Conservation (phyloP, 345 rosid genomes). For the Excoecaria agallocha region DNA sequence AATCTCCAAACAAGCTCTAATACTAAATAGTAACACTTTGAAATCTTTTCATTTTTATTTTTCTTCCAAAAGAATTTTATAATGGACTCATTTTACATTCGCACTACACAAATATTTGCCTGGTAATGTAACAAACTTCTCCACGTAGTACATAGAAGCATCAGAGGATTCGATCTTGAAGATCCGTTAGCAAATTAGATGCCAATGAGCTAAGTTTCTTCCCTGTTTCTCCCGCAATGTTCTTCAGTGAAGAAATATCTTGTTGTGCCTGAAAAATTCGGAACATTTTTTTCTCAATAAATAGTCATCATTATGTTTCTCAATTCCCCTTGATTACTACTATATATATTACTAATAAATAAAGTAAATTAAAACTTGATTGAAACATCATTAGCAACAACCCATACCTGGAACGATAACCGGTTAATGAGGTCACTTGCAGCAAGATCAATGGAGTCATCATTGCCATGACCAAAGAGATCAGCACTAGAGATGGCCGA, state of each 20-base stretch:
- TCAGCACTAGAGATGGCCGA: slow-evolving; percentile 94
- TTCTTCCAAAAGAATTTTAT: slow-evolving; percentile 11
- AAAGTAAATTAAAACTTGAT: too few relatives aligned
- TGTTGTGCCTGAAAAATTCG: slow-evolving; percentile 67
- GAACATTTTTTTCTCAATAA: not conserved
- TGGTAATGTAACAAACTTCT: not conserved
- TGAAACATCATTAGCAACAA: too few relatives aligned
- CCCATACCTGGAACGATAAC: slow-evolving; percentile 77
- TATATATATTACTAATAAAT: too few relatives aligned
- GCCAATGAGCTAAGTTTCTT: slow-evolving; percentile 84
- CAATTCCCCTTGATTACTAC: too few relatives aligned
- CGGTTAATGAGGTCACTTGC: slow-evolving; percentile 84
- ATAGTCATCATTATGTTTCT: too few relatives aligned
- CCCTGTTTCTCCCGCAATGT: slow-evolving; percentile 90
- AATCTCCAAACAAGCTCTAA: slow-evolving; percentile 6
- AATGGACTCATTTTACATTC: slow-evolving; percentile 19
- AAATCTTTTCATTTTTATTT: not conserved
- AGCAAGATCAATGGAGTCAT: slow-evolving; percentile 57
- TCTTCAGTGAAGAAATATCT: slow-evolving; percentile 77
- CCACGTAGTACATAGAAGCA: not conserved
- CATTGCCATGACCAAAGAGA: slow-evolving; percentile 62
- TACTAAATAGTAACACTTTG: not conserved
- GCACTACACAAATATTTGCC: slow-evolving; percentile 13
- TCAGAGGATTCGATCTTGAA: slow-evolving; percentile 87
- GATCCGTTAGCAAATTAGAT: slow-evolving; percentile 68